These are phyloP conservation scores for Fraxinus floribunda DNA, from an alignment of 305 asterid species.

Conservation along the genomic window DNA sequence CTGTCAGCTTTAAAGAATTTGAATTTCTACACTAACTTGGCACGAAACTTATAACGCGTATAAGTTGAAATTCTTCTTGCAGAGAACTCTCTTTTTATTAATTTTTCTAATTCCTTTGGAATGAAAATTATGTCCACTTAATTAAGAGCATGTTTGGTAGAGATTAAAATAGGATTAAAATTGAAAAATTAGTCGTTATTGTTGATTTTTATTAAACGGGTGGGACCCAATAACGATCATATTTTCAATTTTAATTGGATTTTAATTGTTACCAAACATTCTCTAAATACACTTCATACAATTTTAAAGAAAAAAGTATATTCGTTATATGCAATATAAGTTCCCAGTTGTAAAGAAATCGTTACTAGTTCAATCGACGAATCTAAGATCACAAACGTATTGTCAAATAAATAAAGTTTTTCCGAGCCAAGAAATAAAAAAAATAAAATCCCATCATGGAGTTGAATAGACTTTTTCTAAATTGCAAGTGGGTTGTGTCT, in stretches of 20 bases:
- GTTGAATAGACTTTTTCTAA: not conserved
- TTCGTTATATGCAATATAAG: not conserved
- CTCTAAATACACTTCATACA: not conserved
- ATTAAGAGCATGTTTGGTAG: no score
- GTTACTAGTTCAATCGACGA: not conserved
- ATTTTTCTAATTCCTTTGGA: no score
- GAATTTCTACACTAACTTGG: not conserved
- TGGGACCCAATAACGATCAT: no score
- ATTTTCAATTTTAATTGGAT: no score
- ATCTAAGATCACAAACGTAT: not conserved
- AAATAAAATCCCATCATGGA: not conserved
- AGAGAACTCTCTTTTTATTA: not conserved
- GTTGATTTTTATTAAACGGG: no score
- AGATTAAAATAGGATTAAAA: no score
- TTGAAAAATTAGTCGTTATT: no score
- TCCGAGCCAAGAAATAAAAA: not conserved
- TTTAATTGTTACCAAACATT: no score
- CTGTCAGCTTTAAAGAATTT: conserved; percentile 7
- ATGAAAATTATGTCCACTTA: not conserved
- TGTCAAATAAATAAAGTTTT: not conserved
- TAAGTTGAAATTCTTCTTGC: not conserved
- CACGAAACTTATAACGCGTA: conserved; percentile 19
- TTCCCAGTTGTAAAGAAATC: not conserved
- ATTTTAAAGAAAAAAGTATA: no score
- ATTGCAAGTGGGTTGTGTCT: conserved; percentile 23